These are phyloP conservation scores for Stereocaulon alpinum DNA, from an alignment of 495 filamentous ascomycete genomes.

Conservation along the genomic window DNA sequence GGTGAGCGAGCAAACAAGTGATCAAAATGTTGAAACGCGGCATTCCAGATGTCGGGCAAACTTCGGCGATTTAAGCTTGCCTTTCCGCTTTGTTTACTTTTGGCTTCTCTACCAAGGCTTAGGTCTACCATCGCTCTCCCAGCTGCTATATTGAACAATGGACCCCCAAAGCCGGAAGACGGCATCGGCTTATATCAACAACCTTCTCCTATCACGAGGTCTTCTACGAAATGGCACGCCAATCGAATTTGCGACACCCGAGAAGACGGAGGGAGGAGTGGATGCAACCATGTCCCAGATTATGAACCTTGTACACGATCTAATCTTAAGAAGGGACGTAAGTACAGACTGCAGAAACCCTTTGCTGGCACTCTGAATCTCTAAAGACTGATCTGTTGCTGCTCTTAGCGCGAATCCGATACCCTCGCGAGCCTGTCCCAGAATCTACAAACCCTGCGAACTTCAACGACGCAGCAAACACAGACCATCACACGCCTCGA, in stretches of 20 bases:
- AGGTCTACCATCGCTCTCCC: not conserved
- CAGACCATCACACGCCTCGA: conserved; percentile 53
- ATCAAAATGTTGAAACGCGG: conserved; percentile 4
- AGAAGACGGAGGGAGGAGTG: conserved; percentile 50
- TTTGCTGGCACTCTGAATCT: not conserved
- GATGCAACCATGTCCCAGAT: conserved; percentile 70
- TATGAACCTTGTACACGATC: conserved; percentile 86
- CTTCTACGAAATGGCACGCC: conserved; percentile 71
- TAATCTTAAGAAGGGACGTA: conserved; percentile 77
- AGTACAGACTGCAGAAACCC: conserved; percentile 16
- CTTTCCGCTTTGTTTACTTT: conserved; percentile 6
- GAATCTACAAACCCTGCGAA: conserved; percentile 65
- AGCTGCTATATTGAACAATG: conserved; percentile 35
- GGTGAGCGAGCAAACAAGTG: not conserved
- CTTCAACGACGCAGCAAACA: conserved; percentile 57
- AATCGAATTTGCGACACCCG: conserved; percentile 77
- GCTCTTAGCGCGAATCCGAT: conserved; percentile 68
- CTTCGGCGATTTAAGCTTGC: not conserved
- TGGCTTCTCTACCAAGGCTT: not conserved
- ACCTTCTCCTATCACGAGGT: conserved; percentile 81
- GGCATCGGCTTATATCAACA: conserved; percentile 93
- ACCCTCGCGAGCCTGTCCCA: conserved; percentile 70
- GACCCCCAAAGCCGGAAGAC: conserved; percentile 72
- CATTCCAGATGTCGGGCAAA: not conserved
- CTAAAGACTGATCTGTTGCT: not conserved